Conservation (phyloP, 768 basidiomycete genomes). For the Harrya chromipes region DNA sequence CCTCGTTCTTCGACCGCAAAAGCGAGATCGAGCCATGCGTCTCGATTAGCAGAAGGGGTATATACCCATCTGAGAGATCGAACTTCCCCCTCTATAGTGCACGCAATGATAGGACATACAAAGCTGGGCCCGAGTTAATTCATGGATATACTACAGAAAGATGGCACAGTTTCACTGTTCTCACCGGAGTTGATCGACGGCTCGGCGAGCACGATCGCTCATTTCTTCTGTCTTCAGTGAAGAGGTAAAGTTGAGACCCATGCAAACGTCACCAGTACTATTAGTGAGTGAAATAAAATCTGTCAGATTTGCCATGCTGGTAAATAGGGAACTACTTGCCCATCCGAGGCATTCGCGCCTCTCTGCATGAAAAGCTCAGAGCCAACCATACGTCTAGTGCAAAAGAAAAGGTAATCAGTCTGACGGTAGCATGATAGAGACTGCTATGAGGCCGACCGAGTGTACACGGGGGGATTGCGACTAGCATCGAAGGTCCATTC, state of each 20-base stretch:
- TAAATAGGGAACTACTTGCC: conserved; percentile 7
- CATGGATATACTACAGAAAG: no score
- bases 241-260: conserved; percentile 17
- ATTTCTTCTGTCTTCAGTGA: conserved; percentile 4
- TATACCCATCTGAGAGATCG: no score
- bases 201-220: conserved; percentile 6
- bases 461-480: conserved; percentile 12
- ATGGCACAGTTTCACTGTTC: not conserved
- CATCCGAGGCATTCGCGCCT: conserved; percentile 9
- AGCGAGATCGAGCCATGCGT: no score
- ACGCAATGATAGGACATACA: conserved; percentile 18
- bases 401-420: not conserved
- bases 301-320: no score
- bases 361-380: conserved; percentile 17
- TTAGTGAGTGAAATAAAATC: not conserved
- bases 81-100: conserved; percentile 10
- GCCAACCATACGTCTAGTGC: conserved; percentile 10
- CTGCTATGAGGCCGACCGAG: conserved; percentile 7
- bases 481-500: conserved; percentile 10
- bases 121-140: conserved; percentile 2
- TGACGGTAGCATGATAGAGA: no score
- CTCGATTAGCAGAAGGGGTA: no score
- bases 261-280: conserved; percentile 16
- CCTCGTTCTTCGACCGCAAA: no score
- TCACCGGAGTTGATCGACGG: conserved; percentile 21